These are phyloP conservation scores for Trypanosoma melophagium DNA, from an alignment of 208 protist genomes.

Conservation along the genomic window DNA sequence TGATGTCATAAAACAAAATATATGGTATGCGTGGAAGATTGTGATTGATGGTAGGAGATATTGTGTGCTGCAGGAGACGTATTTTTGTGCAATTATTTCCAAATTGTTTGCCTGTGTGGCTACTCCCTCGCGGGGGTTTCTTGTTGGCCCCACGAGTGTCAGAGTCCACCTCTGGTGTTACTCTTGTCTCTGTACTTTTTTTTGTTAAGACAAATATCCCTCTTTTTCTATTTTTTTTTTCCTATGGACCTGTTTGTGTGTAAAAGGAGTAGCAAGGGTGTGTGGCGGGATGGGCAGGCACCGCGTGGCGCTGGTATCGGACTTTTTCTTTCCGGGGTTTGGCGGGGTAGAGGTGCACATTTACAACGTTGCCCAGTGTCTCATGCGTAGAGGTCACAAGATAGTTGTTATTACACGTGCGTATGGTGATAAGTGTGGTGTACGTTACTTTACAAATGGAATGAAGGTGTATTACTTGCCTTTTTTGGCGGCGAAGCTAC, in stretches of 20 bases:
- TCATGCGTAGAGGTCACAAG: slow-evolving; percentile 96
- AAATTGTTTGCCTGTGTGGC: no score
- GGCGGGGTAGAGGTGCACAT: slow-evolving; percentile 98
- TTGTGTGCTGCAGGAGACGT: no score
- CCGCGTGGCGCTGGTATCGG: slow-evolving; percentile 91
- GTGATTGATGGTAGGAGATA: no score
- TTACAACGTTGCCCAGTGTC: slow-evolving; percentile 95
- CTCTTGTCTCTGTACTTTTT: neutral
- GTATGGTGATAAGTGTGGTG: slow-evolving; percentile 93
- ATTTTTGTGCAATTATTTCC: no score
- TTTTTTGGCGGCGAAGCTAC: slow-evolving; percentile 85
- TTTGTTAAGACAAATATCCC: no score
- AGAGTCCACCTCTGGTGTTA: neutral
- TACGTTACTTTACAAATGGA: slow-evolving; percentile 95
- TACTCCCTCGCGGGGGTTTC: no score
- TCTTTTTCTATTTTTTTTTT: slow-evolving; percentile 15
- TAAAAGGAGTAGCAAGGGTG: neutral
- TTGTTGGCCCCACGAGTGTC: neutral
- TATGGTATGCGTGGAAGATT: no score
- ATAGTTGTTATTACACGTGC: slow-evolving; percentile 96
- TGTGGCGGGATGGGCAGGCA: slow-evolving; percentile 51
- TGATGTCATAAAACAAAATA: no score
- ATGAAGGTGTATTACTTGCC: slow-evolving; percentile 99
- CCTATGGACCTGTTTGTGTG: slow-evolving; percentile 6
- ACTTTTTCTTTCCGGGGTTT: slow-evolving; percentile 98